Base-by-base conservation (phyloP, 2,329 filamentous ascomycete species). In the Talaromyces sp. region DNA sequence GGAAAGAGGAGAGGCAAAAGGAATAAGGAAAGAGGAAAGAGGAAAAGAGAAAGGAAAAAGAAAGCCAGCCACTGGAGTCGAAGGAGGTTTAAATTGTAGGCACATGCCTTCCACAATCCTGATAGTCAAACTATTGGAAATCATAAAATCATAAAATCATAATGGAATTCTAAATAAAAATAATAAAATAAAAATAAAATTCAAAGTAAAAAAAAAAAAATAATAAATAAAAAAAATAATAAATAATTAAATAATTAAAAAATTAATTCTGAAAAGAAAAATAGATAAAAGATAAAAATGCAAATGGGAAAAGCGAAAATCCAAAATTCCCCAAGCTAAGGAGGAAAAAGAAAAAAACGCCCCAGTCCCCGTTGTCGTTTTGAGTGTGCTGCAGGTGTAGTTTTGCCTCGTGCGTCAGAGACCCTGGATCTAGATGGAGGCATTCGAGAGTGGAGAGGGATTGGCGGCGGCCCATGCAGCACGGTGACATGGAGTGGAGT, bases 401-500 rank as follows among this genome's bases (percentile, higher is more conserved):
- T 69, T 70, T 70, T 72, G 61, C 68, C 67, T 72, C 65, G 67
- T 72, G 70, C 69, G 69, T 74, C 68, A 72, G 69, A 71, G 66
- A 69, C 69, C 70, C 69, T 71, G 65, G 70, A 74, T 72, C 71
- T 74, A 73, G 70, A 73, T 71, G 64, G 59, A 57, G 57, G 57
- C 62, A 58, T 58, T 55, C 52, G 46, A 54, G 52, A 49, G 68
- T 65, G 63, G 65, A 65, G 65, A 67, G 52, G 65, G 61, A 68
- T 69, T 69, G 63, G 65, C 63, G 57, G 65, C 64, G 69, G 68
- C 51, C 67, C 65, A 71, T 70, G 68, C 67, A 47, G 65, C 60
- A 55, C 53, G 62, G 58, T 67, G 63, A 66, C 64, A 66, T 65
- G 61, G 63, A 58, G 63, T 65, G 63, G 65, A 56, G 61, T 35